These are phyloP conservation scores for Dendrobium catenatum DNA, from an alignment of 106 monocot genomes.

Conservation along the genomic window DNA sequence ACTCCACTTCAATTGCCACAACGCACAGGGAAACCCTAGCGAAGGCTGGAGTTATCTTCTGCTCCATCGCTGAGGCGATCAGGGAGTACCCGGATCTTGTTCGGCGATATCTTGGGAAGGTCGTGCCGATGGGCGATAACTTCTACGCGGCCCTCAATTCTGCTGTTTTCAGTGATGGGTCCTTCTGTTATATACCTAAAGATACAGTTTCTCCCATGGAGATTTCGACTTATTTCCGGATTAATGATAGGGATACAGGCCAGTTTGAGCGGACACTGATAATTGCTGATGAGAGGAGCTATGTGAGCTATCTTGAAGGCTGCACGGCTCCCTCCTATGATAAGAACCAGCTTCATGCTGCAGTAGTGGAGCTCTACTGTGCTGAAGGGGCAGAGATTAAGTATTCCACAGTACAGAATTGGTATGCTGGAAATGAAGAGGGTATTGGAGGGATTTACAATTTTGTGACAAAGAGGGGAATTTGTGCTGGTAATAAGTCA, in stretches of 20 bases:
- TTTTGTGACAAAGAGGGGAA: conserved; percentile 91
- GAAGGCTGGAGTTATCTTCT: conserved; percentile 82
- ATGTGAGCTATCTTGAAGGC: conserved; percentile 90
- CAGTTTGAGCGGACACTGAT: conserved; percentile 95
- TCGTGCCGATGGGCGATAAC: conserved; percentile 80
- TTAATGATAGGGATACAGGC: conserved; percentile 79
- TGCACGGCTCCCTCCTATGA: conserved; percentile 90
- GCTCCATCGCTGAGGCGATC: conserved; percentile 86
- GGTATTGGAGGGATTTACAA: conserved; percentile 91
- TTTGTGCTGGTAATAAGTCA: conserved; percentile 63
- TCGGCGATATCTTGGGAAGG: conserved; percentile 54
- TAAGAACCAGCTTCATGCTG: conserved; percentile 89
- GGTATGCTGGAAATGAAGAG: conserved; percentile 84
- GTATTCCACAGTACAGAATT: conserved; percentile 95
- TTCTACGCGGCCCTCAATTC: conserved; percentile 93
- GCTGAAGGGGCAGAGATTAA: conserved; percentile 85
- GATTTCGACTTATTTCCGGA: conserved; percentile 88
- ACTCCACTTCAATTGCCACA: conserved; percentile 86
- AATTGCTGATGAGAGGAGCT: conserved; percentile 72
- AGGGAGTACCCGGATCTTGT: conserved; percentile 81
- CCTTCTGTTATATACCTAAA: conserved; percentile 94
- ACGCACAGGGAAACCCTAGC: conserved; percentile 63
- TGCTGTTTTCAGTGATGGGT: conserved; percentile 85
- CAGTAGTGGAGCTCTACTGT: conserved; percentile 84
- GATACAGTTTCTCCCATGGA: conserved; percentile 89